Percentiles rank a stretch among this genome's conserved stretches.
Conservation (phyloP, 2,329 filamentous ascomycete genomes). For the Trichoderma sp. region DNA sequence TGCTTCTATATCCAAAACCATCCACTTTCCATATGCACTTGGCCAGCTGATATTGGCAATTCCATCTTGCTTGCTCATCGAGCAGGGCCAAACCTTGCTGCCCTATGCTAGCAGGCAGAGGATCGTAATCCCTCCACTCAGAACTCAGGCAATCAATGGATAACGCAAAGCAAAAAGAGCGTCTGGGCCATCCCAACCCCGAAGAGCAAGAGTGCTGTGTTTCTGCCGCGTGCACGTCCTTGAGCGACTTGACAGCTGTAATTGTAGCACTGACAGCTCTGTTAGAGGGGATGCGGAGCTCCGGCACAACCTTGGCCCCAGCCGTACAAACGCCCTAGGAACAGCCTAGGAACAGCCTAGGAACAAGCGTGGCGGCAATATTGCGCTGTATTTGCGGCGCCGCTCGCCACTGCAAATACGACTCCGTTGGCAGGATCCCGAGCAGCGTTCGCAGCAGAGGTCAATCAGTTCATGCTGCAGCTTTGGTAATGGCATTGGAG, state of each 20-base stretch:
- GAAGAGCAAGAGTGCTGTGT: background rate
- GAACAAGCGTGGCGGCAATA: slow-evolving; percentile 5
- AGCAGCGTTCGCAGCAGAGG: background rate
- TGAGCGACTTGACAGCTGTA: background rate
- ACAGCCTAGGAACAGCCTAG: background rate
- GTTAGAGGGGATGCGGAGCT: slow-evolving; percentile 7
- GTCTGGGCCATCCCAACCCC: background rate
- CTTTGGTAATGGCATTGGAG: background rate
- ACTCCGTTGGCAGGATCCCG: background rate
- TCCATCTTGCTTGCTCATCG: background rate
- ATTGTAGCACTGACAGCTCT: slow-evolving; percentile 4
- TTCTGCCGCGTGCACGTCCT: slow-evolving; percentile 4
- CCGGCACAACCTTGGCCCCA: slow-evolving; percentile 9
- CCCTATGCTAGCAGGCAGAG: background rate
- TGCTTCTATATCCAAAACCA: background rate
- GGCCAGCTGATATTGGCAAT: too few relatives aligned
- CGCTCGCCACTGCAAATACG: background rate
- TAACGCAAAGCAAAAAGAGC: background rate
- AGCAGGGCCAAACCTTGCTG: background rate
- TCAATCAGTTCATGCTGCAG: background rate
- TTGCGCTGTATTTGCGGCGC: background rate
- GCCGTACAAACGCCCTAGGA: slow-evolving; percentile 1
- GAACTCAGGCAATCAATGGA: background rate
- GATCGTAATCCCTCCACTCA: background rate
- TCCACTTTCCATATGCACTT: background rate